Evolutionary conservation across 2,329 filamentous ascomycete species (phyloP), one percentile per base, ranked within the genome.

Genomic region (Penicillium sp.): DNA sequence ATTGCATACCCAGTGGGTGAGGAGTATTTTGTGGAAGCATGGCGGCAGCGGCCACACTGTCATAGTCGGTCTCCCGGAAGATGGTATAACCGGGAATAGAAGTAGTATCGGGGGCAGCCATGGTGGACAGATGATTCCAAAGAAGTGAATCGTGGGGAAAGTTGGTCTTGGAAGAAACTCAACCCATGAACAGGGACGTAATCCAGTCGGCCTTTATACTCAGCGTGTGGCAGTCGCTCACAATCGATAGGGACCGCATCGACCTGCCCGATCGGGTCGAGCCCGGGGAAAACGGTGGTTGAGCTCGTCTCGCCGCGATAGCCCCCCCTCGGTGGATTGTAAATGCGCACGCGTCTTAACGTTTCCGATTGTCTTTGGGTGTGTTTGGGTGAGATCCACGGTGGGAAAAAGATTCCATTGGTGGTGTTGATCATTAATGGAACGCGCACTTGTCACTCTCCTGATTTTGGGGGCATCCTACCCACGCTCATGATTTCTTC

Each of bases 1-100:
- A 24, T 28, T 12, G 24, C 50, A 9, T 52, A 60, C 58, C 58
- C 47, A 60, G 47, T 9, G 58, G 58, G 48, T 60, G 58, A 18
- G 57, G 53, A 26, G 46, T 53, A 35, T 51, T 51, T 45, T 57
- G 48, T 6, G 54, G 54, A 13, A 59, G 48, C 56, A 60, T 57
- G 4, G 56, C 56, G 39, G 54, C 41, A 3, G 57, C 57, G 39
- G 57, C 57, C 45, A 60, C 56, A 39, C 56, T 61, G 11, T 60
- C 58, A 53, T 60, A 60, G 50, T 59, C 55, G 26, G 55, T 55
- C 43, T 59, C 58, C 40, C 57, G 56, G 53, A 60, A 60, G 44
- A 60, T 60, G 28, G 58, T 60, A 32, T 60, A 60, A 50, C 57
- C 58, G 40, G 58, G 57, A 45, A 60, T 57, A 44, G 58, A 59